Evolutionary conservation across 108 stramenopile genomes (phyloP), one percentile per base, ranked within the genome.

Genomic region (Skeletonema costatum): DNA sequence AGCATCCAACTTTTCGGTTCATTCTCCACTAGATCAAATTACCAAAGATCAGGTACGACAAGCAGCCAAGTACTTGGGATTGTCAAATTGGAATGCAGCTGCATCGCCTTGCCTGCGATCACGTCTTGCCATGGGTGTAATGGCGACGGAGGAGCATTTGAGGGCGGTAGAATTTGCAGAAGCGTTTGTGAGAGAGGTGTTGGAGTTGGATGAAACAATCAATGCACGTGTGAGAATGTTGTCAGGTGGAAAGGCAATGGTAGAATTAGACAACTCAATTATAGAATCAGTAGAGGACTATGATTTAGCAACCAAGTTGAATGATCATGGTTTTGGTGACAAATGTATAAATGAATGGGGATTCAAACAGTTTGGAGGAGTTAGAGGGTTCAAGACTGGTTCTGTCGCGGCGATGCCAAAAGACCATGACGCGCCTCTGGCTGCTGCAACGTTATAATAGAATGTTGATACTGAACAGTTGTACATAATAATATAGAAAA

Each of bases 21-120:
- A 71, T 17, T 95, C 95, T 9, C 97, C 97, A 7, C 80, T 98
- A 13, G 71, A 73, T 50, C 66, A 74, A 16, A 88, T 93, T 4
- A 79, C 92, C 41, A 98, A 98, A 71, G 77, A 75, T 8, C 70
- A 93, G 44, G 96, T 98, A 2, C 80, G 96, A 44, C 32, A 71
- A 6, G 90, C 85, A 9, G 86, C 90, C n/a, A 81, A 82, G 48
- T 83, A 89, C 41, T 63, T 96, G 38, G 91, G 90, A 4, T 76
- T 98, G 46, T 91, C 90, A 10, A 98, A 98, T 80, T 95, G 95
- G 92, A 87, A 97, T 68, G 81, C 88, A 31, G 97, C 97, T 9
- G 97, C 97, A 30, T 91, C 94, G 25, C 97, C 97, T 13, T 98
- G 97, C 79, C 72, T 98, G 33, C 85, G 97, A 42, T 95, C 94